phyloP scores from a whole-genome alignment of 352 stramenopile genomes.

The Phytophthora idaei region DNA sequence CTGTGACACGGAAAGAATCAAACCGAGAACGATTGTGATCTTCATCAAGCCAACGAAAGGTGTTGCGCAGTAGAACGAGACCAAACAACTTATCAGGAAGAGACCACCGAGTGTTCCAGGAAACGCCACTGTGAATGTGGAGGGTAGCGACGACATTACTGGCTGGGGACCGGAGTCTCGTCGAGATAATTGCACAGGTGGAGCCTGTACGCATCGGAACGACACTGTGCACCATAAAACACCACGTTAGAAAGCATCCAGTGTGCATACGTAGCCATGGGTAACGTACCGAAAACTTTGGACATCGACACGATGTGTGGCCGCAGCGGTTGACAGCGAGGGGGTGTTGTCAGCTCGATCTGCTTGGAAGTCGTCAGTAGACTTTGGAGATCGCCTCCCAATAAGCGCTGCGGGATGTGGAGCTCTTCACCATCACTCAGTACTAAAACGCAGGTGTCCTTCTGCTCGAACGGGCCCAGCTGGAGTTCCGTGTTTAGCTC shows the following conservation, averaged over 20 bases:
- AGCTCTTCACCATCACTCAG: conserved; percentile 80
- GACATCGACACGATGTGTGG: conserved; percentile 62
- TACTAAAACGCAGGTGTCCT: conserved; percentile 71
- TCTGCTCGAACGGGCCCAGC: conserved; percentile 56
- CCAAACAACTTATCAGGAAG: conserved; percentile 76
- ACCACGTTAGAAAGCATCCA: neutral
- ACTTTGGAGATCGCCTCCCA: conserved; percentile 44
- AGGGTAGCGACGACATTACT: conserved; percentile 48
- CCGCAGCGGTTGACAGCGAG: conserved; percentile 48
- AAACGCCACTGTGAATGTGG: conserved; percentile 70
- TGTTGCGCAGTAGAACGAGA: conserved; percentile 74
- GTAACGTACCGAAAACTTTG: conserved; percentile 56
- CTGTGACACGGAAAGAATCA: conserved; percentile 79
- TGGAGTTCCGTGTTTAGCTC: conserved; percentile 57
- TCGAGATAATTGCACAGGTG: conserved; percentile 42
- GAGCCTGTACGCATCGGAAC: conserved; percentile 51
- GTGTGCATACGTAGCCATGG: too few species aligned
- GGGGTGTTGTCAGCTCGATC: conserved; percentile 58
- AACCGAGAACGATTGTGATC: conserved; percentile 84
- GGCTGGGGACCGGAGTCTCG: conserved; percentile 51
- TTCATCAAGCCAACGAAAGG: conserved; percentile 87
- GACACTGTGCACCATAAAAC: conserved; percentile 36
- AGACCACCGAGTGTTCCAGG: conserved; percentile 67
- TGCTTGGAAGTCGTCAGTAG: conserved; percentile 58
- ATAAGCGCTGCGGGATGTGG: conserved; percentile 54